Conservation (phyloP, 352 stramenopile species). For the Aphanomyces astaci region DNA sequence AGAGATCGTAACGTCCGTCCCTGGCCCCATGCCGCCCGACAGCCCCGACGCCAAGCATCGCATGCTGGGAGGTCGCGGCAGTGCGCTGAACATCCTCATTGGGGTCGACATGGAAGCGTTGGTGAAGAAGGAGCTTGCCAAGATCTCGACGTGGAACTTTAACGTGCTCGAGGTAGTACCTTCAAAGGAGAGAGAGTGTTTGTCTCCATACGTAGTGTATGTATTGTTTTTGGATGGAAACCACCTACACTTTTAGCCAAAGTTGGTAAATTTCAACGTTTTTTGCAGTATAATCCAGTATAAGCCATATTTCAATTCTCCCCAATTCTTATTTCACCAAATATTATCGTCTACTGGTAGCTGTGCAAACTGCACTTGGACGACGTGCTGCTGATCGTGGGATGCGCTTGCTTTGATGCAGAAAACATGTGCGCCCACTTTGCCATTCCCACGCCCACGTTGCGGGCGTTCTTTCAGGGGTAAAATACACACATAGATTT, state of each 20-base stretch:
- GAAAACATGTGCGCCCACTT: constrained; percentile 62
- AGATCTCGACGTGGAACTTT: constrained; percentile 59
- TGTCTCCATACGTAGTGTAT: no score
- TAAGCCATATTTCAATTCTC: constrained; percentile 28
- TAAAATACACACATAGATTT: constrained; percentile 27
- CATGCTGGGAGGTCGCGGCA: constrained; percentile 7
- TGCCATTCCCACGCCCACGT: constrained; percentile 37
- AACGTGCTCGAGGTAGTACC: constrained; percentile 62
- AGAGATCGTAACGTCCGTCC: neutral
- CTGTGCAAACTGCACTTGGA: constrained; percentile 22
- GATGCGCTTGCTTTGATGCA: constrained; percentile 62
- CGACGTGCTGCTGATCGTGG: constrained; percentile 59
- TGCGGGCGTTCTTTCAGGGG: constrained; percentile 57
- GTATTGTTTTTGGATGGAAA: no score
- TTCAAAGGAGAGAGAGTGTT: no score
- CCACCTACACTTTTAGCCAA: no score
- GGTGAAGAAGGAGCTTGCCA: constrained; percentile 47
- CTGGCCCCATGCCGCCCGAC: neutral
- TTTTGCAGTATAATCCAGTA: no score
- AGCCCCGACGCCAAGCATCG: neutral
- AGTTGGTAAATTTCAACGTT: no score
- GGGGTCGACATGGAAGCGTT: constrained; percentile 29
- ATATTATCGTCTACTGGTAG: no score
- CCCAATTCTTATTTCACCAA: neutral
- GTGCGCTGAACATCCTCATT: constrained; percentile 36